These are phyloP conservation scores for Ostreobium quekettii DNA, from an alignment of 139 green algal species.

Conservation along the genomic window DNA sequence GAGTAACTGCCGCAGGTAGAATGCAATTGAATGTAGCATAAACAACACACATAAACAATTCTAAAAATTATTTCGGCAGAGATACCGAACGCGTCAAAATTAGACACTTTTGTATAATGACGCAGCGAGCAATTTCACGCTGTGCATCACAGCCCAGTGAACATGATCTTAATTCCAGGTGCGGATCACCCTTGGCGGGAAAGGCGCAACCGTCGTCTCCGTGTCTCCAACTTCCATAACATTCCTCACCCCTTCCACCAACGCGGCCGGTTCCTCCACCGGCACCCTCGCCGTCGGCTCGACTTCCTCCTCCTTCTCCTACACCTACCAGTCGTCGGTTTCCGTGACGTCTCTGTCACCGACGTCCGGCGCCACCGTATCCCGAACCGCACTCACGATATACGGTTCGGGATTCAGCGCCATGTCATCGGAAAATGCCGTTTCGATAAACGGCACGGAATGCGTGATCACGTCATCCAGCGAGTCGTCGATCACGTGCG, in stretches of 20 bases:
- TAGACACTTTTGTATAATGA: too few species aligned
- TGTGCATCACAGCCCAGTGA: too few species aligned
- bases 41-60: too few species aligned
- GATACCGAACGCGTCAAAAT: too few species aligned
- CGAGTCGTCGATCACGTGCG: neutral
- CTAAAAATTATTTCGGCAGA: too few species aligned
- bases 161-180: too few species aligned
- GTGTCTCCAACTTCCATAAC: neutral
- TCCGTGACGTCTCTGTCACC: neutral
- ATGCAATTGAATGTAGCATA: too few species aligned
- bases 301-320: neutral
- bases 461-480: neutral
- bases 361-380: neutral
- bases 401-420: neutral
- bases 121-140: too few species aligned
- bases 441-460: neutral
- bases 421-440: neutral
- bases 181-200: conserved; percentile 4
- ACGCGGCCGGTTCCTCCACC: neutral
- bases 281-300: neutral
- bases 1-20: too few species aligned
- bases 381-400: conserved; percentile 1
- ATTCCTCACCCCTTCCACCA: neutral
- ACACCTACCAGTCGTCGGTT: neutral
- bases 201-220: neutral